Evolutionary conservation across 306 rosid species (phyloP), one percentile per base, ranked within the genome.

Genomic region (Lupinus albus): DNA sequence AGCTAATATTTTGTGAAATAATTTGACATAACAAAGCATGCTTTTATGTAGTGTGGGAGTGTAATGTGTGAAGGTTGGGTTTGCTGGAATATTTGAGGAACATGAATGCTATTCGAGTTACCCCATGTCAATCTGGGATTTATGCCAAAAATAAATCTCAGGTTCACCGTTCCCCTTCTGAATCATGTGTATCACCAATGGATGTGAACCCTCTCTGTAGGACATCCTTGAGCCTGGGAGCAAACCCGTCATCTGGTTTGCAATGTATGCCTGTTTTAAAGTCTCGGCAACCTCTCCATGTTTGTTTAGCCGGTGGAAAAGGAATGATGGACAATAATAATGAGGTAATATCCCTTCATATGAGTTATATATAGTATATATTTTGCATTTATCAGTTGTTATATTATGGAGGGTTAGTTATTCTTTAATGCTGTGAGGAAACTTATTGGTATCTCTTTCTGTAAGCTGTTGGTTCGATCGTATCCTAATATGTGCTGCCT

Each of bases 281-380:
- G 67, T 79, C 61, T 50, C 71, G 11, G 45, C 72, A 25, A 25
- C 21, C 75, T 51, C 76, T 68, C 60, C 83, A 77, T 38, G 81
- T 82, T 53, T 84, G 89, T 78, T 75, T 73, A 11, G 85, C 82
- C 8, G 87, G 85, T 68, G 86, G 82, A 46, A 67, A 77, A 68
- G 89, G 87, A 73, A 84, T 79, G 72, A 75, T 58, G 81, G 87
- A 55, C 28, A 80, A 60, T 57, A 25, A 25, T 25, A 74, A 61
- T 72, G 85, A 74, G 89, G 92, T 86, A 59, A 67, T 50, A 16
- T 64, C 30, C 53, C 15, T 42, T 55, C 28, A 6, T 64, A 65
- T 69, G 33, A 16, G 46, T 38, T 42, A 44, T 55, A 66, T 42
- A 44, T 55, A 66, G 30, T 49, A 15, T 64, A 17, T 15, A 38